phyloP scores from a whole-genome alignment of 2,329 filamentous ascomycete genomes.

The Microascus cirrosus region DNA sequence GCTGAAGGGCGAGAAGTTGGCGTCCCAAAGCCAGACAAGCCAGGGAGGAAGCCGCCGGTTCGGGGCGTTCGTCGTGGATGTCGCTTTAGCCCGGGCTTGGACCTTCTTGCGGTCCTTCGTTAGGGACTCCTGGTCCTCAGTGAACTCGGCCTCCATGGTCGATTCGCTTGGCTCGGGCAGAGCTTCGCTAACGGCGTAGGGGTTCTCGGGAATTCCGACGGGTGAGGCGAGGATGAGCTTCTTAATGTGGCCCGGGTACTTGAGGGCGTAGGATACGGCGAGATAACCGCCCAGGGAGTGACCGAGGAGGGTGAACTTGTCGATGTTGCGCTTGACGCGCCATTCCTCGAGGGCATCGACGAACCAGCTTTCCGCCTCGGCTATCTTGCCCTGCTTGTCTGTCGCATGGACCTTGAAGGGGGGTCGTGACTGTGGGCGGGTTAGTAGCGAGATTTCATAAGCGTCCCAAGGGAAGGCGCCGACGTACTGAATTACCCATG shows the following conservation, averaged over 20 bases:
- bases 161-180: slow-evolving; percentile 70
- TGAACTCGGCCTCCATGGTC: slow-evolving; percentile 66
- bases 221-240: slow-evolving; percentile 93
- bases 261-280: slow-evolving; percentile 87
- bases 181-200: slow-evolving; percentile 70
- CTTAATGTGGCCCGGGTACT: slow-evolving; percentile 89
- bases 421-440: slow-evolving; percentile 45
- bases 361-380: slow-evolving; percentile 91
- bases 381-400: slow-evolving; percentile 66
- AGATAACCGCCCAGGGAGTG: slow-evolving; percentile 94
- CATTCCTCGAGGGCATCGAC: slow-evolving; percentile 94
- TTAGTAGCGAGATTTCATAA: not conserved
- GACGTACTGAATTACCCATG: slow-evolving; percentile 65
- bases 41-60: slow-evolving; percentile 63
- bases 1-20: slow-evolving; percentile 91
- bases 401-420: slow-evolving; percentile 78
- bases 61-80: slow-evolving; percentile 23
- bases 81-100: slow-evolving; percentile 18
- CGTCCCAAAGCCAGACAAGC: slow-evolving; percentile 91
- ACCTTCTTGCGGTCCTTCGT: slow-evolving; percentile 19
- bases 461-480: not conserved
- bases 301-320: slow-evolving; percentile 85
- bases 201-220: slow-evolving; percentile 89
- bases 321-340: slow-evolving; percentile 78
- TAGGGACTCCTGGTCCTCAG: slow-evolving; percentile 54